Percentiles rank a stretch among this genome's conserved stretches.
Evolutionary conservation across 176 grass and related monocot species (phyloP).

Genomic region (Phoenix dactylifera): DNA sequence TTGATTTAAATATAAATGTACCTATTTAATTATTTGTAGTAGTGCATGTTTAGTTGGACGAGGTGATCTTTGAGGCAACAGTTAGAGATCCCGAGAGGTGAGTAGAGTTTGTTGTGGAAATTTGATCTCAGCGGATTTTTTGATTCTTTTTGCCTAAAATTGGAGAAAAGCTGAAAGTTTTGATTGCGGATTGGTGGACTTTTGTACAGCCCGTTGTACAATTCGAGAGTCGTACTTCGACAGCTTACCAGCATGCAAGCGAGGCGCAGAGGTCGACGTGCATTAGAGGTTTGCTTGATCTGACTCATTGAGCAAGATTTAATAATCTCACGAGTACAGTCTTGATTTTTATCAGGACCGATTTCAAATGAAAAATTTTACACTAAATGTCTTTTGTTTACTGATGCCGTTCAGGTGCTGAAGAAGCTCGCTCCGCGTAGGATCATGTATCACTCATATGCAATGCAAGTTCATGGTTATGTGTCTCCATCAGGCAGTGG

Average conservation of each 20-base stretch:
- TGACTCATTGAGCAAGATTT: not conserved
- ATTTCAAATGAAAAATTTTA: not conserved
- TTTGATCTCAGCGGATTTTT: not conserved
- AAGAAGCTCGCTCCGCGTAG: constrained; percentile 74
- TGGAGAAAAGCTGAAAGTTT: not conserved
- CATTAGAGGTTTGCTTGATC: constrained; percentile 56
- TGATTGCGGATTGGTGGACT: constrained; percentile 3
- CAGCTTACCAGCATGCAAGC: constrained; percentile 66
- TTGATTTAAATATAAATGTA: not conserved
- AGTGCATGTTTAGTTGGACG: constrained; percentile 45
- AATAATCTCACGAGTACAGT: not conserved
- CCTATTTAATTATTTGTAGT: too few relatives aligned
- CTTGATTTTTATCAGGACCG: constrained; percentile 8
- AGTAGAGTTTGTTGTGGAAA: constrained; percentile 25
- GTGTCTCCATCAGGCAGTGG: constrained; percentile 26
- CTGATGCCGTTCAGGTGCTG: constrained; percentile 47
- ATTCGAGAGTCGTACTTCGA: constrained; percentile 78
- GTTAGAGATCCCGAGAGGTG: constrained; percentile 73
- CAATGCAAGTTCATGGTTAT: constrained; percentile 91
- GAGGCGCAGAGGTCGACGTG: constrained; percentile 77
- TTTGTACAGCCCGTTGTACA: constrained; percentile 47
- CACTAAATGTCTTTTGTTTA: not conserved
- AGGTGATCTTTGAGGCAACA: constrained; percentile 81
- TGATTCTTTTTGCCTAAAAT: not conserved
- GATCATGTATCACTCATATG: constrained; percentile 91